phyloP scores from a whole-genome alignment of 78 protist species.

The Monocercomonoides exilis region DNA sequence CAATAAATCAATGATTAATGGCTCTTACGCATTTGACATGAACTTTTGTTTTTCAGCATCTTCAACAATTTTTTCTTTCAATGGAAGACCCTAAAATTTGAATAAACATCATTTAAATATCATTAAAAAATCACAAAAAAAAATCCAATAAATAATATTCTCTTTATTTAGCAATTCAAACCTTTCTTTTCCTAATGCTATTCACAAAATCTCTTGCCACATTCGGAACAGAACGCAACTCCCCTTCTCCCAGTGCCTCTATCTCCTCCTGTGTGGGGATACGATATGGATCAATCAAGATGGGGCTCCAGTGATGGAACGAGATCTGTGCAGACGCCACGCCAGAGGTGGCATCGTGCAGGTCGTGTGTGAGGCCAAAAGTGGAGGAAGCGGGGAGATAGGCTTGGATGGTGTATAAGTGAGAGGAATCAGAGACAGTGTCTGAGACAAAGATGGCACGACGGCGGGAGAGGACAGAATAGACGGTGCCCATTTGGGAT shows the following conservation, averaged over 20 bases:
- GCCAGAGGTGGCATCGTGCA: slow-evolving; percentile 31
- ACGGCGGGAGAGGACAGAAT: slow-evolving; percentile 62
- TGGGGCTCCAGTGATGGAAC: slow-evolving; percentile 24
- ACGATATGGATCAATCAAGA: slow-evolving; percentile 76
- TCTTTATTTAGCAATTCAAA: not conserved
- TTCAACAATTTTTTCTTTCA: slow-evolving; percentile 77
- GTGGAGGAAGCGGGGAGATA: slow-evolving; percentile 6
- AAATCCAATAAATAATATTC: no score
- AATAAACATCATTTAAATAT: no score
- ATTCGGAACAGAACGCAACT: slow-evolving; percentile 54
- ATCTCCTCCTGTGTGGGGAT: slow-evolving; percentile 73
- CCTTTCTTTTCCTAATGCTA: slow-evolving; percentile 57
- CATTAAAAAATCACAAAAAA: not conserved
- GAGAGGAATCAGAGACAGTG: slow-evolving; percentile 69
- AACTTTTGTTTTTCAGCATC: slow-evolving; percentile 76
- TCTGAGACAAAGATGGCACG: slow-evolving; percentile 69
- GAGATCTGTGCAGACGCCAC: slow-evolving; percentile 16
- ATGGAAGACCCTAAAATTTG: slow-evolving; percentile 58
- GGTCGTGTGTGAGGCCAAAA: slow-evolving; percentile 22
- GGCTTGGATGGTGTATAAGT: not conserved
- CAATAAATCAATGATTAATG: no score
- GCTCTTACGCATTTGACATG: not conserved
- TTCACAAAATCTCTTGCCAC: slow-evolving; percentile 67
- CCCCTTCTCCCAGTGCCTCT: slow-evolving; percentile 71
- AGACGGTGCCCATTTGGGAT: slow-evolving; percentile 69